A percentile compares a stretch with the other conserved stretches of the same genome.
These are phyloP conservation scores for Lojkania enalia DNA, from an alignment of 2,329 filamentous ascomycete genomes.

Conservation along the genomic window DNA sequence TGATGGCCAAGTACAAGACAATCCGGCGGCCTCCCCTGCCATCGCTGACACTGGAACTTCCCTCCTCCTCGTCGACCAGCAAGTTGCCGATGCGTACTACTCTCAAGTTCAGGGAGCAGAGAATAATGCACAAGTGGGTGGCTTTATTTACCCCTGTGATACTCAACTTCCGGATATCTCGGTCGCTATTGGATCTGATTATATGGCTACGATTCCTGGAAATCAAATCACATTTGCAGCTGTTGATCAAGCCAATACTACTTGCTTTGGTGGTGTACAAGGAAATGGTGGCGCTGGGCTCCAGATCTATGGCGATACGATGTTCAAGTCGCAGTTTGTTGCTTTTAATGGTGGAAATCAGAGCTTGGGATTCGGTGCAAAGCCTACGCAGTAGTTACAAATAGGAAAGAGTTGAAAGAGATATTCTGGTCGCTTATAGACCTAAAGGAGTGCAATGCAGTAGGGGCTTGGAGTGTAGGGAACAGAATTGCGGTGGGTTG, in stretches of 20 bases:
- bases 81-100: conserved; percentile 55
- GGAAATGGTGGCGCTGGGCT: conserved; percentile 56
- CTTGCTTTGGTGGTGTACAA: conserved; percentile 71
- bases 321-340: conserved; percentile 64
- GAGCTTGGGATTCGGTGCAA: conserved; percentile 57
- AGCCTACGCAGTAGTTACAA: conserved; percentile 22
- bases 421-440: background rate
- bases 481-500: background rate
- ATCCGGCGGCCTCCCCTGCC: conserved; percentile 52
- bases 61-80: conserved; percentile 61
- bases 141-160: conserved; percentile 51
- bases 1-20: conserved; percentile 57
- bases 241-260: conserved; percentile 48
- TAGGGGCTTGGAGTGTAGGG: background rate
- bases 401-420: background rate
- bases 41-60: conserved; percentile 63
- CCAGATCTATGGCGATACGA: conserved; percentile 66
- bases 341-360: conserved; percentile 60
- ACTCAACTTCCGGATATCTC: conserved; percentile 49
- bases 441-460: background rate
- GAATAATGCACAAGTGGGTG: conserved; percentile 43
- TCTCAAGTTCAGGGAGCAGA: conserved; percentile 44
- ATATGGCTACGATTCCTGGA: conserved; percentile 61
- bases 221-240: conserved; percentile 45
- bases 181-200: conserved; percentile 60